Percentiles rank a stretch among this genome's conserved stretches.
Evolutionary conservation across 768 basidiomycete species (phyloP).

Genomic region (Megacollybia marginata): DNA sequence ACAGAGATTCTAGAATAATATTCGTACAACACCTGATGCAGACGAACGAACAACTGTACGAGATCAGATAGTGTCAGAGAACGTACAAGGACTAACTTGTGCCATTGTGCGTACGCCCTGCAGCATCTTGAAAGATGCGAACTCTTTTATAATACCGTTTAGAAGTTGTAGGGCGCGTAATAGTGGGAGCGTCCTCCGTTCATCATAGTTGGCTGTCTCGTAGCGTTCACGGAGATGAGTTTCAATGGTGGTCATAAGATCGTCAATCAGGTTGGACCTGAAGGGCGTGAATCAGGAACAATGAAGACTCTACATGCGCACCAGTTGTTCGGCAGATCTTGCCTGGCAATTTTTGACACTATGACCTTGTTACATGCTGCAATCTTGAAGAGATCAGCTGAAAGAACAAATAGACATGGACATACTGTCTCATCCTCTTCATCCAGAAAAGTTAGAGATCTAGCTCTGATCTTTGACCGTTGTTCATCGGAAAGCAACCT

Average conservation of each 20-base stretch:
- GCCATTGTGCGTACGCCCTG: conserved; percentile 61
- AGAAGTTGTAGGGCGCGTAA: conserved; percentile 58
- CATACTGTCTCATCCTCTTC: conserved; percentile 72
- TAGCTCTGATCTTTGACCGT: conserved; percentile 52
- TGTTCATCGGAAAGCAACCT: conserved; percentile 70
- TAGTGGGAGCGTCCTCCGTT: conserved; percentile 39
- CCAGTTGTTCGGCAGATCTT: conserved; percentile 74
- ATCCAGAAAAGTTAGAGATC: conserved; percentile 61
- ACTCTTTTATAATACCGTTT: conserved; percentile 63
- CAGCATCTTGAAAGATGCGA: conserved; percentile 63
- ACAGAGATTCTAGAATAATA: conserved; percentile 55
- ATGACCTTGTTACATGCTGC: conserved; percentile 71
- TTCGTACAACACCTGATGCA: conserved; percentile 46
- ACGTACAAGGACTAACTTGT: conserved; percentile 33
- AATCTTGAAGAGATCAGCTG: conserved; percentile 41
- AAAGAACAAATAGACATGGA: neutral
- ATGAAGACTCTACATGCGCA: conserved; percentile 20
- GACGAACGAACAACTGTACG: conserved; percentile 43
- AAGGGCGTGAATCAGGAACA: neutral
- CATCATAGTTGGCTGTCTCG: conserved; percentile 30
- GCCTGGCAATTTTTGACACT: conserved; percentile 68
- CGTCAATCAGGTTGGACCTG: conserved; percentile 56
- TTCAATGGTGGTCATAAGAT: conserved; percentile 50
- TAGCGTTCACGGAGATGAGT: conserved; percentile 44
- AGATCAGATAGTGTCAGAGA: neutral